These are phyloP conservation scores for Lodderomyces pseudojiufengensis DNA, from an alignment of 1,139 yeast genomes.

Conservation along the genomic window DNA sequence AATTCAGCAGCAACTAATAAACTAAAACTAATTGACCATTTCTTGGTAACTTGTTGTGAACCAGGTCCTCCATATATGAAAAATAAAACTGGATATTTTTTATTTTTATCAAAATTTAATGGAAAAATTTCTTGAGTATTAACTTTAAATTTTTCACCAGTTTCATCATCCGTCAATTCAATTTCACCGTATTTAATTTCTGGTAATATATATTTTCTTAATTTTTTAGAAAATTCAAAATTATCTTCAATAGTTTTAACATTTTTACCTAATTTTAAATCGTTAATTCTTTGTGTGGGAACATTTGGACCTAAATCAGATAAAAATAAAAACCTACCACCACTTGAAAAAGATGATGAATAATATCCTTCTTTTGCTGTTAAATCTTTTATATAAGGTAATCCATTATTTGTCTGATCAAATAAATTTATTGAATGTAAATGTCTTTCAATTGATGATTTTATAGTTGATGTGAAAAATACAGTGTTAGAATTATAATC, in stretches of 20 bases:
- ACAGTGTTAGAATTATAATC: conserved; percentile 41
- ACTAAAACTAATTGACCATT: conserved; percentile 55
- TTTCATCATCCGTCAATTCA: conserved; percentile 42
- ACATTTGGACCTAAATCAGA: conserved; percentile 63
- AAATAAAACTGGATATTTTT: conserved; percentile 66
- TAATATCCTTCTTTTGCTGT: conserved; percentile 66
- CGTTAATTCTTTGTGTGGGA: conserved; percentile 64
- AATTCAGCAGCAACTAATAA: conserved; percentile 66
- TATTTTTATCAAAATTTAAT: conserved; percentile 49
- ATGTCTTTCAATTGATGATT: conserved; percentile 53
- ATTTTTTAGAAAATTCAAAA: conserved; percentile 30
- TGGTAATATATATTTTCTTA: conserved; percentile 50
- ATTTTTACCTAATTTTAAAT: conserved; percentile 37
- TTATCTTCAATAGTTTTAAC: conserved; percentile 49
- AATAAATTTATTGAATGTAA: conserved; percentile 44
- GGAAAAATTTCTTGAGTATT: conserved; percentile 66
- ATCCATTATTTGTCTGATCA: conserved; percentile 20
- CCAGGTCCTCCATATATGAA: conserved; percentile 85
- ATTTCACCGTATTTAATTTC: conserved; percentile 41
- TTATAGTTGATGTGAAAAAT: conserved; percentile 47
- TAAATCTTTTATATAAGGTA: conserved; percentile 41
- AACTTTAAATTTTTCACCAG: conserved; percentile 39
- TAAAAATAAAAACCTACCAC: conserved; percentile 58
- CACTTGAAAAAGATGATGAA: conserved; percentile 63
- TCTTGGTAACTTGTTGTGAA: conserved; percentile 60